Conservation (phyloP, 768 basidiomycete genomes). For the Psilocybe cubensis region DNA sequence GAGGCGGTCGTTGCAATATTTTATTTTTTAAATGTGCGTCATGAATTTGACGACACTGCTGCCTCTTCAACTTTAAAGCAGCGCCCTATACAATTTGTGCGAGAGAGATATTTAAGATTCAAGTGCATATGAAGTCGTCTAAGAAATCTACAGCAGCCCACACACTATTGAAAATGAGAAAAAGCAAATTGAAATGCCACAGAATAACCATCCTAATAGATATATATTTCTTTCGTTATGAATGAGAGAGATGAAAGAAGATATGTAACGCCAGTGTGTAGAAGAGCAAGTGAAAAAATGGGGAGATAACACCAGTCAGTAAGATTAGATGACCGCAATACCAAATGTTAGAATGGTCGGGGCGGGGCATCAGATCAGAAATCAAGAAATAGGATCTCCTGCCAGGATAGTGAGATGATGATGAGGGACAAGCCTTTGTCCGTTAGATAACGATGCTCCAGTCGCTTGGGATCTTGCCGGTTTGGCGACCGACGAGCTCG, state of each 20-base stretch:
- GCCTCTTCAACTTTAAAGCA: not conserved
- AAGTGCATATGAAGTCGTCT: not conserved
- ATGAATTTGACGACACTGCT: not conserved
- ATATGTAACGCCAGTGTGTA: too few relatives aligned
- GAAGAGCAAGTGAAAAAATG: too few relatives aligned
- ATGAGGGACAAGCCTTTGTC: too few relatives aligned
- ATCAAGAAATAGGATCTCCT: too few relatives aligned
- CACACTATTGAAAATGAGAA: not conserved
- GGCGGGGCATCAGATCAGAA: too few relatives aligned
- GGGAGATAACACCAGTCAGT: too few relatives aligned
- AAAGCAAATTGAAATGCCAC: not conserved
- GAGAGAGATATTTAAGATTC: not conserved
- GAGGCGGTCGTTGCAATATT: not conserved
- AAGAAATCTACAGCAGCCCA: not conserved
- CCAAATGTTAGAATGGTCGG: too few relatives aligned
- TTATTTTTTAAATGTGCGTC: not conserved
- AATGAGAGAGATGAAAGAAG: not conserved
- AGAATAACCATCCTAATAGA: not conserved
- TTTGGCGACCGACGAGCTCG: conserved; percentile 81
- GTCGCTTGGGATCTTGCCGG: conserved; percentile 73
- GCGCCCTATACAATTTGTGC: not conserved
- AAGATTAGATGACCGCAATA: too few relatives aligned
- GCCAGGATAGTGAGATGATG: too few relatives aligned
- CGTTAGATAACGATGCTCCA: conserved; percentile 68
- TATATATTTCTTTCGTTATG: not conserved